These are phyloP conservation scores for Xylaria flabelliformis DNA, from an alignment of 495 filamentous ascomycete species.

Conservation along the genomic window DNA sequence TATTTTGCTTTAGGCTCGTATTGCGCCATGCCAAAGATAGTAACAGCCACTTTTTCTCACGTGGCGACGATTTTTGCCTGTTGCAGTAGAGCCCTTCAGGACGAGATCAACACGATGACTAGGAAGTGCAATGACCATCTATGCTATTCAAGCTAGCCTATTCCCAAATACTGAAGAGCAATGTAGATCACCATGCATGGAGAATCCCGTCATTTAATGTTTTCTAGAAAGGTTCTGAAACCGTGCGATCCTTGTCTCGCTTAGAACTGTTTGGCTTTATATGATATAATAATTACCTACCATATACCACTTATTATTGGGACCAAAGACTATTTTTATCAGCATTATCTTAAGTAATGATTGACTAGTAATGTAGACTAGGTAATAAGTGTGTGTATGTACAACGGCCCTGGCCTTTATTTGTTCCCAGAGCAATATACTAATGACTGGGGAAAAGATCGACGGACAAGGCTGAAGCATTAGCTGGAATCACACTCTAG, in stretches of 20 bases:
- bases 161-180: conserved; percentile 12
- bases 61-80: conserved; percentile 18
- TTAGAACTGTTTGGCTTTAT: not conserved
- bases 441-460: conserved; percentile 8
- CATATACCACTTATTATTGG: not conserved
- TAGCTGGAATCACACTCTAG: not conserved
- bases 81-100: not conserved
- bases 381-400: not conserved
- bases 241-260: not conserved
- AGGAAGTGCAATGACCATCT: not conserved
- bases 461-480: conserved; percentile 3
- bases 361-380: not conserved
- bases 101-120: not conserved
- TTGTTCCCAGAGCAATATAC: not conserved
- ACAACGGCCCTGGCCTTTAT: not conserved
- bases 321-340: conserved; percentile 14
- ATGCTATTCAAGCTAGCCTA: not conserved
- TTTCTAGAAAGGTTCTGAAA: conserved; percentile 14
- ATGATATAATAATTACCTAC: not conserved
- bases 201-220: conserved; percentile 21
- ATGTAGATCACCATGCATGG: conserved; percentile 19
- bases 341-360: not conserved
- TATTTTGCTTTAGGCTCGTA: not conserved
- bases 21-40: conserved; percentile 10
- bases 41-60: conserved; percentile 4